Conservation (phyloP, 108 stramenopile genomes). For the Skeletonema potamos region DNA sequence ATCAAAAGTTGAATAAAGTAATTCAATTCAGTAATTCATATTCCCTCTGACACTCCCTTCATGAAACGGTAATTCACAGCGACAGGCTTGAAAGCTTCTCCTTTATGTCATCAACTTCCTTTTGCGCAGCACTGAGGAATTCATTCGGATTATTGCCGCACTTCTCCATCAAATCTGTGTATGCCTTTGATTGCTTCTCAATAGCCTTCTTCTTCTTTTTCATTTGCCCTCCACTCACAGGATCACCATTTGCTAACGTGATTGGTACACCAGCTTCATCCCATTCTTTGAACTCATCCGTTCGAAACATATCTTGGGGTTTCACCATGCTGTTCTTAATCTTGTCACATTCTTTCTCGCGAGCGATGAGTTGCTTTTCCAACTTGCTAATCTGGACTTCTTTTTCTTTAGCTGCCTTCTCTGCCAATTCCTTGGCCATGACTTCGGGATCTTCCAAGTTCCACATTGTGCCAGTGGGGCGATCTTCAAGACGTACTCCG, state of each 20-base stretch:
- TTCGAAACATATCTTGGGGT: conserved; percentile 50
- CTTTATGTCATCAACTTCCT: conserved; percentile 42
- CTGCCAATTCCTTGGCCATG: conserved; percentile 75
- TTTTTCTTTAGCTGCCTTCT: conserved; percentile 53
- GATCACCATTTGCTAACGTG: conserved; percentile 40
- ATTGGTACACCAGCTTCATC: conserved; percentile 52
- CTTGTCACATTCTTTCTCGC: conserved; percentile 51
- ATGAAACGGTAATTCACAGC: conserved; percentile 4
- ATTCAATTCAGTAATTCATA: not conserved
- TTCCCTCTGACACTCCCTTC: not conserved
- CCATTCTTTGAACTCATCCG: conserved; percentile 58
- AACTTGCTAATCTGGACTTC: conserved; percentile 52
- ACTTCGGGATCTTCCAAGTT: conserved; percentile 89
- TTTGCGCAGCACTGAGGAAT: conserved; percentile 37
- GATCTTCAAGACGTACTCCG: conserved; percentile 94
- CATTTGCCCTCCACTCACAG: conserved; percentile 45
- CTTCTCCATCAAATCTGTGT: conserved; percentile 46
- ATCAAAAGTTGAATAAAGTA: not conserved
- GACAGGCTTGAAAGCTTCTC: conserved; percentile 37
- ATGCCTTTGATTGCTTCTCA: conserved; percentile 47
- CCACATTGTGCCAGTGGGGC: conserved; percentile 83
- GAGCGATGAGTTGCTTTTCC: conserved; percentile 54
- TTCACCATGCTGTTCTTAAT: conserved; percentile 46
- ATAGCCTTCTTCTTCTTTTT: conserved; percentile 54
- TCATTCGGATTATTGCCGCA: conserved; percentile 46